Percentiles rank a stretch among this genome's conserved stretches.
Evolutionary conservation across 768 basidiomycete genomes (phyloP).

Genomic region (Postia placenta): DNA sequence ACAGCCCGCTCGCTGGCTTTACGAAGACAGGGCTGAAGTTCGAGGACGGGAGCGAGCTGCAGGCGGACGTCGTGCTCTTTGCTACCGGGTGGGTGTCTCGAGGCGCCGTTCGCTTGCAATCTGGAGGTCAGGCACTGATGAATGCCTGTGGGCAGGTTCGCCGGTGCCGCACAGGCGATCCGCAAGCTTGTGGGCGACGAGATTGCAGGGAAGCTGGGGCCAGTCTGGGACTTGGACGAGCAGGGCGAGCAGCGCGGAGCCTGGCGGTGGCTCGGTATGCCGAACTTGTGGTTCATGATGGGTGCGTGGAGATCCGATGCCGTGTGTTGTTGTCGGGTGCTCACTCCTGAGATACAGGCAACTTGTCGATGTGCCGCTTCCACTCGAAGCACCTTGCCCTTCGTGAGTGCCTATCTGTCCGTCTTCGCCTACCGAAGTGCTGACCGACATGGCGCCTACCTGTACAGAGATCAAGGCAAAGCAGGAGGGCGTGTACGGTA

Average conservation of each 20-base stretch:
- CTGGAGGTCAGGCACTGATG: too few species aligned
- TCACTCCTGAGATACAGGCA: conserved; percentile 29
- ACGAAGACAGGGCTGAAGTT: conserved; percentile 34
- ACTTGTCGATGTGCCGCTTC: conserved; percentile 57
- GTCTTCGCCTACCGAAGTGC: not conserved
- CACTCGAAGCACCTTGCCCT: conserved; percentile 62
- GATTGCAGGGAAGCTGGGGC: conserved; percentile 37
- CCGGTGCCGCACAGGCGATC: conserved; percentile 35
- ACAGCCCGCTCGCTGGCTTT: conserved; percentile 30
- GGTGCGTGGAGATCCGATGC: conserved; percentile 30
- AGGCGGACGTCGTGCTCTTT: conserved; percentile 43
- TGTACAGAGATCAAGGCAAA: conserved; percentile 62
- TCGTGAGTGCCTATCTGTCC: conserved; percentile 37
- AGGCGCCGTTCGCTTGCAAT: too few species aligned
- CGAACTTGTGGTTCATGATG: conserved; percentile 54
- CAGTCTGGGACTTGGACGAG: conserved; percentile 59
- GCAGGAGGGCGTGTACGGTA: conserved; percentile 40
- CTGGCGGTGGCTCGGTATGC: conserved; percentile 45
- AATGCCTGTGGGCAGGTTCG: conserved; percentile 43
- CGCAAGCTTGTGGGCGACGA: conserved; percentile 41
- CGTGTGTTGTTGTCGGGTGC: not conserved
- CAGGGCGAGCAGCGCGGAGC: conserved; percentile 56
- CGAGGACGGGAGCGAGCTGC: conserved; percentile 34
- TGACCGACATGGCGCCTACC: not conserved
- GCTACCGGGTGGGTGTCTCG: conserved; percentile 47